Conservation (phyloP, 306 rosid species). For the Cucumis cinereus region DNA sequence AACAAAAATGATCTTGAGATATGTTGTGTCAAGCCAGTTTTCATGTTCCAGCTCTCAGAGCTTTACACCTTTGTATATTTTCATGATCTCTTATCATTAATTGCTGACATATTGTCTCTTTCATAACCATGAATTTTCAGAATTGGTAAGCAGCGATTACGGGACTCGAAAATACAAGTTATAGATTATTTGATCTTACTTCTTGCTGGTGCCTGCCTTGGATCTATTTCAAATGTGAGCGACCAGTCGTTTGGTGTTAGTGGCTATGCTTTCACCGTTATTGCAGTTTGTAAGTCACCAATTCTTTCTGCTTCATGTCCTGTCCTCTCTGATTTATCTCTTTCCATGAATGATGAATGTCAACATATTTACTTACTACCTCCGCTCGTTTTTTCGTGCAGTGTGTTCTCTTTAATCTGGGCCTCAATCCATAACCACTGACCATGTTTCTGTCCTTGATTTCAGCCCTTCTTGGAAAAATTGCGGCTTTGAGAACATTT, state of each 20-base stretch:
- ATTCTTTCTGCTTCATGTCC: background rate
- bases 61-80: background rate
- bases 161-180: constrained; percentile 78
- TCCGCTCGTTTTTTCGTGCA: background rate
- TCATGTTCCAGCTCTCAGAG: background rate
- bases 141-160: constrained; percentile 70
- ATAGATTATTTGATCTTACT: constrained; percentile 82
- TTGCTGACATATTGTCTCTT: background rate
- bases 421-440: background rate
- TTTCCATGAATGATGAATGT: background rate
- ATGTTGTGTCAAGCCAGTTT: background rate
- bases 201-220: constrained; percentile 96
- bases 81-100: background rate
- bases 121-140: constrained; percentile 26
- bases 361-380: background rate
- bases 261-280: constrained; percentile 71
- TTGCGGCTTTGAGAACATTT: constrained; percentile 88
- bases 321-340: background rate
- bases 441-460: constrained; percentile 14
- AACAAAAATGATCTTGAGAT: background rate
- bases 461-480: constrained; percentile 90
- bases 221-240: constrained; percentile 49
- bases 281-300: constrained; percentile 79
- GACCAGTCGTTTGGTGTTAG: constrained; percentile 67
- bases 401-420: background rate